phyloP scores from a whole-genome alignment of 148 eudicot species.

The Cornus controversa region DNA sequence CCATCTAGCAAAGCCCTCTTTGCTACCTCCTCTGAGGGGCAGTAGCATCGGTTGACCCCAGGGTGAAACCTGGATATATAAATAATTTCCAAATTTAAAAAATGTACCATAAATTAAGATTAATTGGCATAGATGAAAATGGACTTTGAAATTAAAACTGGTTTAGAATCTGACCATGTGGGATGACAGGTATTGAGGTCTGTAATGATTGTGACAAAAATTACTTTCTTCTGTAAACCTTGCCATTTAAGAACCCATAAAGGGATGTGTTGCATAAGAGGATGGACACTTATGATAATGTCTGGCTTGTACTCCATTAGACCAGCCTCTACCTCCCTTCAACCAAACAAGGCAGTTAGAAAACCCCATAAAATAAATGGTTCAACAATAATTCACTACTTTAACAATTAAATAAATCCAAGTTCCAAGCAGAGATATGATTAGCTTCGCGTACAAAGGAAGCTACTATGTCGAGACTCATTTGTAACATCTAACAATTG shows the following conservation, averaged over 20 bases:
- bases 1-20: slow-evolving; percentile 81
- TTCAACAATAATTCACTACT: background rate
- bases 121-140: background rate
- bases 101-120: background rate
- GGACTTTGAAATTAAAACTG: background rate
- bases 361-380: background rate
- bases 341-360: slow-evolving; percentile 12
- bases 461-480: background rate
- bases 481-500: background rate
- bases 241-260: slow-evolving; percentile 99
- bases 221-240: slow-evolving; percentile 88
- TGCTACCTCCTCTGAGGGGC: slow-evolving; percentile 94
- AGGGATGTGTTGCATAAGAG: slow-evolving; percentile 98
- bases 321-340: slow-evolving; percentile 97
- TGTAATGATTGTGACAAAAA: slow-evolving; percentile 91
- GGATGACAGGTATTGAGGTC: slow-evolving; percentile 94
- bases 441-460: background rate
- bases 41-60: slow-evolving; percentile 80
- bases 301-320: slow-evolving; percentile 96
- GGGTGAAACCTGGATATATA: slow-evolving; percentile 75
- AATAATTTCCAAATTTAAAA: slow-evolving; percentile 7
- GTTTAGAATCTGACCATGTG: slow-evolving; percentile 60
- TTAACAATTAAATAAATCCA: background rate
- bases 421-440: background rate
- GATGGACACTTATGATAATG: slow-evolving; percentile 91